Evolutionary conservation across 371 early-diverging fungal genomes (phyloP), one percentile per base, ranked within the genome.

Genomic region (Apophysomyces elegans): DNA sequence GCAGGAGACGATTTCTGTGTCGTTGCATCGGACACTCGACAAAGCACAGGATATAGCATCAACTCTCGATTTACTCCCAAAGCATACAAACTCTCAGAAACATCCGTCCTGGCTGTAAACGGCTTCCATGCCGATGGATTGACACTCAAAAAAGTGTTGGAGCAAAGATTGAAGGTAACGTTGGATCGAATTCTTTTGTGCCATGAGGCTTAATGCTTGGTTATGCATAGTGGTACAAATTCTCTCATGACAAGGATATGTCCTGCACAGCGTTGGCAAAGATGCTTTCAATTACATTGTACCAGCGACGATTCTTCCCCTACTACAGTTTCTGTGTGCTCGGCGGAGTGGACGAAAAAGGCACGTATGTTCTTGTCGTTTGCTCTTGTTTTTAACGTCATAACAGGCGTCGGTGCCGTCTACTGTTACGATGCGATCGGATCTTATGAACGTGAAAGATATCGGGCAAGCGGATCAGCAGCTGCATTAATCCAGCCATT

Each of bases 341-440:
- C 54, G 95, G 94, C 12, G 99, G 99, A 54, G 74, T 99, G 35
- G 97, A 98, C 71, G 86, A 89, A 43, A 81, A 96, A 36, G 98
- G 93, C 81, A 73, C 14, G 54, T 26, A 41, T 8, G 8, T 4
- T 26, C 13, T 26, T 38, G 36, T 50, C 12, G 7, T 65, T 36
- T 37, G 58, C 7, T 59, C 37, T 59, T 21, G 50, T 26, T 64
- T 43, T 13, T 32, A 58, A 47, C 46, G 7, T 21, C 5, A 21
- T 14, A 54, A 26, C 68, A 90, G 91, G 97, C 37, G 88, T 86
- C 59, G 99, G 99, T 13, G 90, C 88, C 14, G 91, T 99, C 4
- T 99, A 90, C 78, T 85, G 88, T 66, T 99, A 94, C 75, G 99
- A 99, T 80, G 95, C 98, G 26, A 91, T 99, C 39, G 99, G 99